Conservation (phyloP, 1,284 basidiomycete genomes). For the Fomes fomentarius region DNA sequence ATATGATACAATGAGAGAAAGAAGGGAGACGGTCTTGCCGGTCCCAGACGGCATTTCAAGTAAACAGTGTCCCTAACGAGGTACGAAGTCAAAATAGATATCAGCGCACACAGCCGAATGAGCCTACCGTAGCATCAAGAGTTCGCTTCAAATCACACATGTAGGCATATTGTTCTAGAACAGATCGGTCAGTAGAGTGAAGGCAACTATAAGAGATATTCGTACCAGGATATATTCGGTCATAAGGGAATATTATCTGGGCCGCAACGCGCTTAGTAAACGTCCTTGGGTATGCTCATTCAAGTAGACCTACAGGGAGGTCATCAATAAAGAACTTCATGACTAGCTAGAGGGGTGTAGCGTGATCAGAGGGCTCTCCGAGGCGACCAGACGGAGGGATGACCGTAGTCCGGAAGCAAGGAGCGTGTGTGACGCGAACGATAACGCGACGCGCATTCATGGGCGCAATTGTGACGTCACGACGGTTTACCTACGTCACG, state of each 20-base stretch:
- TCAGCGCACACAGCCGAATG: background rate
- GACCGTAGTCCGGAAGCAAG: constrained; percentile 22
- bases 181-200: background rate
- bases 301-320: constrained; percentile 64
- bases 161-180: constrained; percentile 94
- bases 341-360: constrained; percentile 11
- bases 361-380: background rate
- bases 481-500: constrained; percentile 16
- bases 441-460: constrained; percentile 17
- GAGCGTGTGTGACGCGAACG: constrained; percentile 6
- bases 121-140: constrained; percentile 81
- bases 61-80: constrained; percentile 93
- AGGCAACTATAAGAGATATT: background rate
- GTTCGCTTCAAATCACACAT: constrained; percentile 99
- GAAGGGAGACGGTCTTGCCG: constrained; percentile 96
- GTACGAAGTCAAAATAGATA: constrained; percentile 1
- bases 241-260: constrained; percentile 91
- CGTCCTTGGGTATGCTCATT: no score
- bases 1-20: constrained; percentile 97
- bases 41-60: constrained; percentile 99
- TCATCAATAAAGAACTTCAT: constrained; percentile 99
- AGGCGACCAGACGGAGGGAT: constrained; percentile 7
- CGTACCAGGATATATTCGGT: constrained; percentile 84
- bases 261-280: background rate
- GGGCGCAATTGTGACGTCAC: constrained; percentile 13